Percentiles rank a stretch among this genome's conserved stretches.
Evolutionary conservation across 495 filamentous ascomycete species (phyloP).

Genomic region (Hypoxylon fuscum): DNA sequence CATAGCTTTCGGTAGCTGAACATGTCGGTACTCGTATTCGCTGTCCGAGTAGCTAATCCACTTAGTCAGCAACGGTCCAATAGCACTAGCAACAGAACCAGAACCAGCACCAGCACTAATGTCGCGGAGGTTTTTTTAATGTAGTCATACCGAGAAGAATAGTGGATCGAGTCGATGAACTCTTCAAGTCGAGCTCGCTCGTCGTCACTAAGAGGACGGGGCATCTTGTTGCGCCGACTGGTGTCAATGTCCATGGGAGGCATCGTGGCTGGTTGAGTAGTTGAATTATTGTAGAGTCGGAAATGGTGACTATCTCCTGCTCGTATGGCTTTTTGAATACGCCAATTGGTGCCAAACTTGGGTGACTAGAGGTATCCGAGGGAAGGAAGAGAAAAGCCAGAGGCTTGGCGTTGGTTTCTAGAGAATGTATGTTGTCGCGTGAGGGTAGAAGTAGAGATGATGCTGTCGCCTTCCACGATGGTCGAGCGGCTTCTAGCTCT

Average conservation of each 20-base stretch:
- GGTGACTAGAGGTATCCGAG: not conserved
- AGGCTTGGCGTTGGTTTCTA: not conserved
- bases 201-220: slow-evolving; percentile 78
- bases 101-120: no score
- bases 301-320: not conserved
- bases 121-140: not conserved
- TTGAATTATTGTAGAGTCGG: not conserved
- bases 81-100: not conserved
- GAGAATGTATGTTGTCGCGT: slow-evolving; percentile 35
- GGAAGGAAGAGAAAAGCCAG: not conserved
- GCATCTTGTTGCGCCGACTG: slow-evolving; percentile 81
- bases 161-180: slow-evolving; percentile 91
- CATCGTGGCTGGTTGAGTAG: slow-evolving; percentile 28
- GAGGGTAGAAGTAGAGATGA: slow-evolving; percentile 22
- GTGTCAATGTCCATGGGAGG: slow-evolving; percentile 75
- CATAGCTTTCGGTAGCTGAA: slow-evolving; percentile 97
- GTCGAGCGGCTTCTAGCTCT: slow-evolving; percentile 5
- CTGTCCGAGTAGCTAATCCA: slow-evolving; percentile 79
- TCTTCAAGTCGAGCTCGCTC: slow-evolving; percentile 88
- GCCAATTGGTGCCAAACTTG: not conserved
- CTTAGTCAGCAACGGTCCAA: slow-evolving; percentile 22
- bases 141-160: slow-evolving; percentile 81
- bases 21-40: slow-evolving; percentile 93
- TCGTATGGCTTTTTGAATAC: not conserved
- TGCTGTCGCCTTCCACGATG: slow-evolving; percentile 15